Conservation (phyloP, 495 filamentous ascomycete genomes). For the Aspergillus indologenus region DNA sequence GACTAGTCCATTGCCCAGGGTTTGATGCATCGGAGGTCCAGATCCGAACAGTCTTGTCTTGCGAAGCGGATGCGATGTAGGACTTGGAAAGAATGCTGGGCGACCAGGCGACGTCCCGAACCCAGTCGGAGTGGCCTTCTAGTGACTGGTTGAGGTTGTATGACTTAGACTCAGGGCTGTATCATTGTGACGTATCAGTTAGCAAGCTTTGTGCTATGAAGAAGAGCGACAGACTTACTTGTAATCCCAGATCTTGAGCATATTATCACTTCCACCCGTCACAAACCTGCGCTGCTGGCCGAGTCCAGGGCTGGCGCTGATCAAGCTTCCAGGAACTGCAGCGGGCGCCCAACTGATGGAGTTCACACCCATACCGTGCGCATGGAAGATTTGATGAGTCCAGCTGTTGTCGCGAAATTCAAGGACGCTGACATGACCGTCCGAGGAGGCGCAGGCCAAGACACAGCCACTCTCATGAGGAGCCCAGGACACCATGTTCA, state of each 20-base stretch:
- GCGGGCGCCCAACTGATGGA: constrained; percentile 92
- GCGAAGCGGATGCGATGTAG: constrained; percentile 91
- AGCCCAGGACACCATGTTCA: constrained; percentile 96
- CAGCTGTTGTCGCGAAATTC: constrained; percentile 93
- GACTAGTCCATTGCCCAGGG: constrained; percentile 71
- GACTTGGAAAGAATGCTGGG: constrained; percentile 89
- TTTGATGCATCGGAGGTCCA: constrained; percentile 76
- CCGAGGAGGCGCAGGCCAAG: constrained; percentile 88
- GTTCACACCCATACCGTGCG: constrained; percentile 91
- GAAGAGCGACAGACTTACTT: constrained; percentile 35
- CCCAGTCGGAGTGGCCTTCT: constrained; percentile 90
- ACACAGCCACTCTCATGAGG: constrained; percentile 94
- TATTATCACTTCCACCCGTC: constrained; percentile 88
- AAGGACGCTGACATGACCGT: constrained; percentile 88
- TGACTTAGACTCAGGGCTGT: constrained; percentile 49
- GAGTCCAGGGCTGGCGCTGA: constrained; percentile 62
- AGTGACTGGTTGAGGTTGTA: constrained; percentile 57
- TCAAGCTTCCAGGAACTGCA: constrained; percentile 72
- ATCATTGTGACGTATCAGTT: neutral
- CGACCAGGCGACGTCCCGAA: constrained; percentile 95
- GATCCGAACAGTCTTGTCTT: constrained; percentile 95
- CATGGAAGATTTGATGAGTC: constrained; percentile 82
- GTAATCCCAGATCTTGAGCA: constrained; percentile 85
- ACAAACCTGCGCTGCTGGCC: constrained; percentile 74
- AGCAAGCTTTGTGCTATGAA: neutral